Conservation (phyloP, 1,284 basidiomycete genomes). For the Ganoderma lucidum region DNA sequence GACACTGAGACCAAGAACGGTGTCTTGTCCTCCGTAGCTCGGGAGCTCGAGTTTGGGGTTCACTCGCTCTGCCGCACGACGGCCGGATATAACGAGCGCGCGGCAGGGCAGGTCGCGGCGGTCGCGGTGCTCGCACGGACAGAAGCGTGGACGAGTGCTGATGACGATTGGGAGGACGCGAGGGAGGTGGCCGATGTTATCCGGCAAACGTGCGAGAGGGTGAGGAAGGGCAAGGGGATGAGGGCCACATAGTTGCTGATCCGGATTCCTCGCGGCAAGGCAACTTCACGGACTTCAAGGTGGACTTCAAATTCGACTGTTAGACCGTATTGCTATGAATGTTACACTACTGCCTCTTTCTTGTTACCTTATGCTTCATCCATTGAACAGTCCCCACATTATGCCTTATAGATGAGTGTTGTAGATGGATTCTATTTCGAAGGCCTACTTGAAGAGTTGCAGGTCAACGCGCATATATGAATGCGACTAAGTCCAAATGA, state of each 20-base stretch:
- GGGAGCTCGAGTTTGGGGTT: constrained; percentile 53
- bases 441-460: background rate
- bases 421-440: background rate
- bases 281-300: background rate
- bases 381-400: no score
- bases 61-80: constrained; percentile 54
- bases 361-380: background rate
- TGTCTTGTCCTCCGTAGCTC: constrained; percentile 46
- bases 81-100: constrained; percentile 52
- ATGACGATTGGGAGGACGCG: constrained; percentile 48
- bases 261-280: background rate
- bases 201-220: constrained; percentile 32
- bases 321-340: background rate
- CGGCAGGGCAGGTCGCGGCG: constrained; percentile 39
- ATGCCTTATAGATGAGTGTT: background rate
- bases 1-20: constrained; percentile 17
- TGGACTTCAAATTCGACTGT: background rate
- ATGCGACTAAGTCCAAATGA: background rate
- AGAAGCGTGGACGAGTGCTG: constrained; percentile 36
- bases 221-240: constrained; percentile 16
- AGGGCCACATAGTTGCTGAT: background rate
- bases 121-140: constrained; percentile 42
- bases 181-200: constrained; percentile 48
- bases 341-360: background rate
- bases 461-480: background rate